A percentile compares a stretch with the other conserved stretches of the same genome.
Conservation (phyloP, 495 filamentous ascomycete genomes). For the Neurospora cerealis region DNA sequence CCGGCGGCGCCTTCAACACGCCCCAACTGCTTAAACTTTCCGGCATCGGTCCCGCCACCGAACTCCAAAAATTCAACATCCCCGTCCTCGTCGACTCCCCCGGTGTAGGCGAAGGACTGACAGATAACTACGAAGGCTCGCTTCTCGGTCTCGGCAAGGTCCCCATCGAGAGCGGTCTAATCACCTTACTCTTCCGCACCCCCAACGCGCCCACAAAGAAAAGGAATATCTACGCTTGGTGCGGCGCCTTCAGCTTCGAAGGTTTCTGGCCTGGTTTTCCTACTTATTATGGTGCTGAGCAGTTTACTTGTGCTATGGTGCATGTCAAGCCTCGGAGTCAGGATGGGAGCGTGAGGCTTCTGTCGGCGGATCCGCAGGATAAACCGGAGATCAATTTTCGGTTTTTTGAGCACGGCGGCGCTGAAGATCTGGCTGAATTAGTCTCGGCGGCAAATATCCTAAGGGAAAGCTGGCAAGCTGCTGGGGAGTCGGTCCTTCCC, state of each 20-base stretch:
- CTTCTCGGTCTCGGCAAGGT: conserved; percentile 22
- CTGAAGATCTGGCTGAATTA: conserved; percentile 37
- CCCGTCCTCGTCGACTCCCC: conserved; percentile 39
- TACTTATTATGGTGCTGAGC: conserved; percentile 27
- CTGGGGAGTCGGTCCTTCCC: conserved; percentile 23
- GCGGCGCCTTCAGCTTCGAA: conserved; percentile 34
- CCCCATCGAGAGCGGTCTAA: conserved; percentile 22
- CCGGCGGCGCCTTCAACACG: conserved; percentile 45
- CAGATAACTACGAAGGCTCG: conserved; percentile 45
- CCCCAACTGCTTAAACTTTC: conserved; percentile 49
- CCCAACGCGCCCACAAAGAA: conserved; percentile 29
- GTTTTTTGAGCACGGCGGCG: conserved; percentile 38
- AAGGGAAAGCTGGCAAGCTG: conserved; percentile 29
- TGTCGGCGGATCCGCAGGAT: no score
- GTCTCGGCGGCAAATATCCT: conserved; percentile 41
- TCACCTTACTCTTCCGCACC: conserved; percentile 32
- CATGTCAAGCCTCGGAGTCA: conserved; percentile 41
- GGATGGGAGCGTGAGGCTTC: conserved; percentile 39
- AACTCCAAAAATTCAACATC: conserved; percentile 36
- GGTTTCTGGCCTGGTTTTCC: conserved; percentile 42
- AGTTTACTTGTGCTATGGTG: conserved; percentile 36
- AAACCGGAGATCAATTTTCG: conserved; percentile 46
- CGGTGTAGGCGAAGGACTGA: conserved; percentile 49
- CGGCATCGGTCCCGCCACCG: conserved; percentile 32
- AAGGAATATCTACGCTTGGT: conserved; percentile 38